Percentiles rank a stretch among this genome's conserved stretches.
phyloP scores from a whole-genome alignment of 2,329 filamentous ascomycete genomes.

The Myriosclerotinia scirpicola region DNA sequence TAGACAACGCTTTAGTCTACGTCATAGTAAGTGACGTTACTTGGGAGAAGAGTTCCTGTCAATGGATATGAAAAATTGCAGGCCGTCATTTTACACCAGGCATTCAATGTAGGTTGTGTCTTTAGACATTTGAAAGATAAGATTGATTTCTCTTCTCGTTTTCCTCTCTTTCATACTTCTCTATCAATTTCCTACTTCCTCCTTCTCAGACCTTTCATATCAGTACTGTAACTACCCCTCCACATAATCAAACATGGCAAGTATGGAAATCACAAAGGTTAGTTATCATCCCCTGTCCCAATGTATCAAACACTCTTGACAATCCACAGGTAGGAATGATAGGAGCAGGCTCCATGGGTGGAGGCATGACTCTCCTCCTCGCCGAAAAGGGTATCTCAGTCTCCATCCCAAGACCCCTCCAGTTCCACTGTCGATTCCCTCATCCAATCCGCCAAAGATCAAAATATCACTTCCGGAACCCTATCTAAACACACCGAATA shows the following conservation, averaged over 20 bases:
- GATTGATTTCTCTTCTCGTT: neutral
- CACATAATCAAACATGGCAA: neutral
- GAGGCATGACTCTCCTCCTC: conserved; percentile 56
- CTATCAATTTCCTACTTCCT: neutral
- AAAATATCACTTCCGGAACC: conserved; percentile 32
- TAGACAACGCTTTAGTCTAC: neutral
- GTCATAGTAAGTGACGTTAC: conserved; percentile 3
- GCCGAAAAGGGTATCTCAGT: conserved; percentile 56
- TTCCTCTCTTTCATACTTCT: neutral
- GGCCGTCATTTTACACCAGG: neutral
- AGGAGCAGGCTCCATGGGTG: conserved; percentile 58
- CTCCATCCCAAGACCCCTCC: conserved; percentile 56
- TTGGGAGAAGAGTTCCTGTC: conserved; percentile 1
- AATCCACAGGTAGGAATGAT: conserved; percentile 53
- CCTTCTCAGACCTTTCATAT: neutral
- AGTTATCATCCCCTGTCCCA: neutral
- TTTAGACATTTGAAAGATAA: neutral
- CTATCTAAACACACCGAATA: conserved; percentile 46
- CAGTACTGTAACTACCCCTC: neutral
- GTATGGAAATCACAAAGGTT: conserved; percentile 1
- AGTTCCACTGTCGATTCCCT: conserved; percentile 44
- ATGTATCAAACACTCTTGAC: neutral
- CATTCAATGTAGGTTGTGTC: neutral
- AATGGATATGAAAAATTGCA: neutral
- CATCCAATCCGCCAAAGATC: conserved; percentile 42